phyloP scores from a whole-genome alignment of 805 yeast species.

The Metschnikowia aberdeeniae region DNA sequence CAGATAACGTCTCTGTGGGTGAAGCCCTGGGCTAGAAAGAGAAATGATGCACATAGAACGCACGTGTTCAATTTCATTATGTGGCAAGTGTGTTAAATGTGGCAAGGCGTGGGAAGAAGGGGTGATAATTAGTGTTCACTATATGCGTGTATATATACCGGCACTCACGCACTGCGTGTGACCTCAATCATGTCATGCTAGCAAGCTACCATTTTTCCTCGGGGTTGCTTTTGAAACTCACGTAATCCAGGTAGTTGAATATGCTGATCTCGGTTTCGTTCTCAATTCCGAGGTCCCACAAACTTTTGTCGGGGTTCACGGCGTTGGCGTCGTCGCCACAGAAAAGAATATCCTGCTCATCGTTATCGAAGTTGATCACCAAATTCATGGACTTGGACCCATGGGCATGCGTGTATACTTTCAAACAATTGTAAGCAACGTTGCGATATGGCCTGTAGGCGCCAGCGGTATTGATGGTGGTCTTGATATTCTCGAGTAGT shows the following conservation, averaged over 20 bases:
- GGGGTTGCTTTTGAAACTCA: conserved; percentile 71
- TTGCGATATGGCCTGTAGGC: conserved; percentile 79
- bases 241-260: conserved; percentile 68
- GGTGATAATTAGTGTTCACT: neutral
- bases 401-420: conserved; percentile 92
- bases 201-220: conserved; percentile 75
- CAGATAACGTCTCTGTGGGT: neutral
- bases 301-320: conserved; percentile 16
- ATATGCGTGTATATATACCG: neutral
- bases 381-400: conserved; percentile 90
- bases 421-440: conserved; percentile 68
- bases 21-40: neutral
- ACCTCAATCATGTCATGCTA: neutral
- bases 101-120: neutral
- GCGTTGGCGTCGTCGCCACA: conserved; percentile 17
- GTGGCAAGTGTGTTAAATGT: neutral
- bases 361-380: conserved; percentile 82
- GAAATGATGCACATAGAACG: neutral
- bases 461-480: conserved; percentile 52
- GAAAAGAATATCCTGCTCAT: conserved; percentile 60
- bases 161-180: too few relatives aligned
- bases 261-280: conserved; percentile 91
- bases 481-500: conserved; percentile 49
- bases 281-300: conserved; percentile 45
- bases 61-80: neutral